Conservation (phyloP, 73 alveolate species). For the Tetrahymena malaccensis region DNA sequence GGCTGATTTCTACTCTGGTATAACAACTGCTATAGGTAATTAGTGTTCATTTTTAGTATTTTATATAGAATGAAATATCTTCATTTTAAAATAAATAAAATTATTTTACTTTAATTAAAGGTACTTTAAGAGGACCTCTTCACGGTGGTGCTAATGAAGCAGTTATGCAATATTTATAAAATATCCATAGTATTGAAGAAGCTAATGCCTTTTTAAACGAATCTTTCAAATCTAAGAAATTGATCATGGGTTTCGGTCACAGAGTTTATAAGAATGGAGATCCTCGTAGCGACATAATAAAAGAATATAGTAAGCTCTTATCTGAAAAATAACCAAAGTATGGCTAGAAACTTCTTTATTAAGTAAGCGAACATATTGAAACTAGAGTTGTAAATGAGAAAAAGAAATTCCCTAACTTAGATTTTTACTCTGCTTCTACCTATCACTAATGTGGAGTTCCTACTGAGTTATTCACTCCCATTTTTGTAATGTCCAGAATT, state of each 20-base stretch:
- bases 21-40: slow-evolving; percentile 46
- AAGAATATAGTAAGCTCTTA: slow-evolving; percentile 35
- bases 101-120: neutral
- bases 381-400: slow-evolving; percentile 47
- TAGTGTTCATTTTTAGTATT: neutral
- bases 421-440: slow-evolving; percentile 61
- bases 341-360: slow-evolving; percentile 39
- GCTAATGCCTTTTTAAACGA: slow-evolving; percentile 40
- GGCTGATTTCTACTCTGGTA: slow-evolving; percentile 58
- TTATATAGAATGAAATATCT: too few species aligned
- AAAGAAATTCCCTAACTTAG: slow-evolving; percentile 69
- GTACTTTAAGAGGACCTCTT: slow-evolving; percentile 70
- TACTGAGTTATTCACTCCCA: slow-evolving; percentile 48
- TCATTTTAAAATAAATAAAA: neutral
- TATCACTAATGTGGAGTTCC: slow-evolving; percentile 57
- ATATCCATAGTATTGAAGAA: slow-evolving; percentile 22
- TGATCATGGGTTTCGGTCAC: slow-evolving; percentile 75
- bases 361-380: slow-evolving; percentile 55
- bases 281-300: slow-evolving; percentile 59
- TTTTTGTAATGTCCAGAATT: slow-evolving; percentile 41
- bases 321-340: slow-evolving; percentile 13
- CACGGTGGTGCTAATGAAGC: slow-evolving; percentile 83
- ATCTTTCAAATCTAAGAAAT: slow-evolving; percentile 38
- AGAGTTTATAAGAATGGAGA: slow-evolving; percentile 66
- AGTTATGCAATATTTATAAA: slow-evolving; percentile 49